A percentile compares a stretch with the other conserved stretches of the same genome.
Evolutionary conservation across 1,139 yeast species (phyloP).

Genomic region (Kodamaea arcana): DNA sequence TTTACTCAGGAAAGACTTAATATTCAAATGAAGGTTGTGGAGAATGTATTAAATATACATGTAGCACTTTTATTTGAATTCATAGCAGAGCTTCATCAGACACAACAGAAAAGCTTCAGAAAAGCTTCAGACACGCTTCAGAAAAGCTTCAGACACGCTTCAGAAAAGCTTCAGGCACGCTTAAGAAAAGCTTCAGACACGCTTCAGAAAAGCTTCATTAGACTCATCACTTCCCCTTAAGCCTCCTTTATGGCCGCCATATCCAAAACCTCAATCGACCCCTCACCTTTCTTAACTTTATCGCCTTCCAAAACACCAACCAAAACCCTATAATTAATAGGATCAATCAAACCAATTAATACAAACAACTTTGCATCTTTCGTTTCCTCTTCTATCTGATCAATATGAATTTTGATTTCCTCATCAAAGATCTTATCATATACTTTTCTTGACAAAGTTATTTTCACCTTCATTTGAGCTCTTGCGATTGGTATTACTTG

Average conservation of each 20-base stretch:
- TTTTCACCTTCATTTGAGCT: constrained; percentile 85
- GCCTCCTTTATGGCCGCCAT: constrained; percentile 75
- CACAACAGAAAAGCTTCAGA: too few relatives aligned
- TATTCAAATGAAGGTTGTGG: too few relatives aligned
- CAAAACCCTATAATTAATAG: constrained; percentile 72
- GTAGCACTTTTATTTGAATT: too few relatives aligned
- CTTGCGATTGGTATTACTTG: constrained; percentile 91
- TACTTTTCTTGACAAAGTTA: constrained; percentile 49
- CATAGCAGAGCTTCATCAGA: too few relatives aligned
- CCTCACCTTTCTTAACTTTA: constrained; percentile 52
- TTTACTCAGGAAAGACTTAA: too few relatives aligned
- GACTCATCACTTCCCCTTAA: neutral
- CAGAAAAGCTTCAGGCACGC: too few relatives aligned
- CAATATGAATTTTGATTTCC: constrained; percentile 49
- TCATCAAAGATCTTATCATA: constrained; percentile 44
- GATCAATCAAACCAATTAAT: constrained; percentile 76
- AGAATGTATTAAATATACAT: too few relatives aligned
- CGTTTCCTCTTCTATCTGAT: constrained; percentile 51
- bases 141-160: too few relatives aligned
- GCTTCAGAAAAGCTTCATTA: too few relatives aligned
- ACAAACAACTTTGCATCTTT: constrained; percentile 51
- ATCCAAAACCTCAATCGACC: constrained; percentile 79
- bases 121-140: too few relatives aligned
- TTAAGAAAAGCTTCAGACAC: too few relatives aligned
- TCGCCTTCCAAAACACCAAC: constrained; percentile 58